Base-by-base conservation (phyloP, 345 rosid species). In the Salix brachista region DNA sequence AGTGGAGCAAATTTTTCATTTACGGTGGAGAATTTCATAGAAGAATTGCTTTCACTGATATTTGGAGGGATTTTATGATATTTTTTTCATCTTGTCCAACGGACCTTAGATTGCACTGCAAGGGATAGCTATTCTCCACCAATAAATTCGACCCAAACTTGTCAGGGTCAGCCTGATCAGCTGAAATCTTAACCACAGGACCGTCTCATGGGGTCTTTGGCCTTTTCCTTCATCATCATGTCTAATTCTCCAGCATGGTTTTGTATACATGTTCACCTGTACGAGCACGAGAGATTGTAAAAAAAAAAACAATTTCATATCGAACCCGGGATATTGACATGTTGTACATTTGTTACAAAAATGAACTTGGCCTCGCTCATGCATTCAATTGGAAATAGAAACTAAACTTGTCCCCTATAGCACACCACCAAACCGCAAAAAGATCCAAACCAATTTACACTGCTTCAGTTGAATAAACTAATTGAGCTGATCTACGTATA, bases 361-460 rank as follows among this genome's bases (percentile, higher is more conserved):
- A 30, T 72, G 66, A 71, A 56, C 66, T 21, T 2, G 28, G 50
- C 48, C 75, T 36, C 46, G 4, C 75, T 36, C 66, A 19, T 0
- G 62, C 41, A 21, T 12, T 16, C 12, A 30, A 30, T 2, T 5
- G 11, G 3, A 42, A 42, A 12, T 21, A n/a, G 42, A 23, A 69
- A 21, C 26, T n/a, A 13, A 69, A 21, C 26, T 4, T 21, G 50
- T 28, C 70, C 44, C 6, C 39, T 21, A 4, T 21, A 19, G 71
- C 12, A 28, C 66, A 62, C 41, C 56, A 19, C 54, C 17, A 41
- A 42, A 70, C 28, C 23, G 5, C 39, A 2, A 54, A 21, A 71
- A 54, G 26, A 71, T 21, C 54, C 58, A 71, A 74, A 61, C 67
- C 69, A 74, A 61, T 74, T 28, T 65, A 48, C 77, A 65, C 32